Percentiles rank a stretch among this genome's conserved stretches.
phyloP scores from a whole-genome alignment of 768 basidiomycete species.

The Cytidiella melzeri region DNA sequence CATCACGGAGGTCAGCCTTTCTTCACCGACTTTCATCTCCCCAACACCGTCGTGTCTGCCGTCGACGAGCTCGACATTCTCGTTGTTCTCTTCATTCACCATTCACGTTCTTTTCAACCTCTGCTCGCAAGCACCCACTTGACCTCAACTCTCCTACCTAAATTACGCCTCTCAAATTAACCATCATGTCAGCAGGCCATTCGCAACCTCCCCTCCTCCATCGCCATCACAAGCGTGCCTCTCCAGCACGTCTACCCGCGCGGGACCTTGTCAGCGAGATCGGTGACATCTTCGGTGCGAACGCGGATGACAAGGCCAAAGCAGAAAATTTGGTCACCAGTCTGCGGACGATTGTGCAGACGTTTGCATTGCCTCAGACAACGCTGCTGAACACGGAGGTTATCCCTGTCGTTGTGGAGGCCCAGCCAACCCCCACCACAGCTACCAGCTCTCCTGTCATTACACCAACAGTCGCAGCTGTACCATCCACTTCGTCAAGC shows the following conservation, averaged over 20 bases:
- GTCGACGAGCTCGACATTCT: not conserved
- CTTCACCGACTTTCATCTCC: not conserved
- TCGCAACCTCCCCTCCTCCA: not conserved
- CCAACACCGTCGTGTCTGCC: not conserved
- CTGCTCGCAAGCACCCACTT: not conserved
- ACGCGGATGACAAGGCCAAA: not conserved
- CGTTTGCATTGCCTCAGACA: not conserved
- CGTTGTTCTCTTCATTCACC: not conserved
- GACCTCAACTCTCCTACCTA: not conserved
- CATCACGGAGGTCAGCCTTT: not conserved
- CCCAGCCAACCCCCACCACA: not conserved
- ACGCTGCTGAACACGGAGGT: slow-evolving; percentile 9
- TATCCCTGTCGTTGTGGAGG: slow-evolving; percentile 1
- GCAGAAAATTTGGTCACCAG: slow-evolving; percentile 6
- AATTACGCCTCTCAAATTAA: not conserved
- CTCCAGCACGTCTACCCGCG: not conserved
- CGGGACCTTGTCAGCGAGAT: not conserved
- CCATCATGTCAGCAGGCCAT: not conserved
- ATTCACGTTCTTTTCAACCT: not conserved
- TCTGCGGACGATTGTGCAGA: slow-evolving; percentile 4
- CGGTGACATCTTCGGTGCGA: not conserved
- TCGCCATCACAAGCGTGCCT: not conserved
- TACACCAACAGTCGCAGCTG: not conserved
- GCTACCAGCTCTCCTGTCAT: not conserved
- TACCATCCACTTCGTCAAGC: not conserved